Base-by-base conservation (phyloP, 768 basidiomycete species). In the Rhodosporidiobolus odoratus region DNA sequence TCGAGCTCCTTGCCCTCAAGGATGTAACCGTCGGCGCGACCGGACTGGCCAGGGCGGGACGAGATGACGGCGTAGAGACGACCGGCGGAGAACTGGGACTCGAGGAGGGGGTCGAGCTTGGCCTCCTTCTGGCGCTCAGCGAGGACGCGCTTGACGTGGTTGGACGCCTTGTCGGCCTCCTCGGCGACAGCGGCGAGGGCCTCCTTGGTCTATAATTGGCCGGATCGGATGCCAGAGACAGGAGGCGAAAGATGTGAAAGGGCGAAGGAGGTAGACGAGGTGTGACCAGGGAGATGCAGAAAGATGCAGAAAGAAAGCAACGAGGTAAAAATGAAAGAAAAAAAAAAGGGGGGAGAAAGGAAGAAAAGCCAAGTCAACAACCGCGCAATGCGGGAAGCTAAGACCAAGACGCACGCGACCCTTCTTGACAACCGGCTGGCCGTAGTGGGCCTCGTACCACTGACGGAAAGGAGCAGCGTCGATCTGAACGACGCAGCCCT, bases 401-500 rank as follows among this genome's bases (percentile, higher is more conserved):
- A 16, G 25, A n/a, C 15, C 30, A 43, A 40, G 50, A 72, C 75
- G 45, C 54, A 75, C 75, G 66, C 66, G 69, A 12, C 76, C 71
- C 83, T 86, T 91, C 86, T 92, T 92, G 78, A 91, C 90, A 76
- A 97, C 86, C 70, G 95, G 92, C 82, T 90, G 89, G 75, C 90
- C 95, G 80, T 98, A 99, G 83, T 98, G 94, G 48, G 91, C 84
- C 83, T 99, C 96, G 80, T 97, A 99, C 94, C 94, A 98, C 84
- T 97, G 94, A 76, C 94, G 88, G 91, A 98, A 99, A 73, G 96
- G 96, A 40, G 95, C 88, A 73, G 96, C 95, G 83, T 99, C 96
- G 79, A 99, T 82, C 81, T 98, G 94, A 82, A 99, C 91, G 83
- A 99, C 89, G 75, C 90, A 90, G 72, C 89, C 85, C 85, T 95